These are phyloP conservation scores for Cyberlindnera meyerae DNA, from an alignment of 805 yeast species.

Conservation along the genomic window DNA sequence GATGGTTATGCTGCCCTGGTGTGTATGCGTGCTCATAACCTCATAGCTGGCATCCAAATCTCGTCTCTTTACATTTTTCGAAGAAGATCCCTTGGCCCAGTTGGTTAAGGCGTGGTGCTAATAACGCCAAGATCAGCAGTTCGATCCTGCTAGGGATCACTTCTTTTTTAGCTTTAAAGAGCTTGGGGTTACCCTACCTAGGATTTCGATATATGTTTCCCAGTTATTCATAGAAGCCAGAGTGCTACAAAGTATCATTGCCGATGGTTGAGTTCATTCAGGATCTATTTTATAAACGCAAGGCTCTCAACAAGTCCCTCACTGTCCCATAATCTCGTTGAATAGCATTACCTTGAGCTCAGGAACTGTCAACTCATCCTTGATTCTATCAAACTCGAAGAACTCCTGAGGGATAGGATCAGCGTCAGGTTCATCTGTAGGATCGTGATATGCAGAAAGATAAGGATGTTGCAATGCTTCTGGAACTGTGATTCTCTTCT, in stretches of 20 bases:
- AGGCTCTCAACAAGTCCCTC: too few relatives aligned
- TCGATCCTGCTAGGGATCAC: constrained; percentile 86
- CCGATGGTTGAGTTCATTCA: too few relatives aligned
- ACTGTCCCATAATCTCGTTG: constrained; percentile 51
- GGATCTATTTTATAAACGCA: too few relatives aligned
- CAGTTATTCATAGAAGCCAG: too few relatives aligned
- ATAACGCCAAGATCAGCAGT: constrained; percentile 66
- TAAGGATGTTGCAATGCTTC: constrained; percentile 87
- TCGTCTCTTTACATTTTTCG: not conserved
- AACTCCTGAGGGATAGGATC: constrained; percentile 80
- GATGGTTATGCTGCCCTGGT: too few relatives aligned
- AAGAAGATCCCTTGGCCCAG: constrained; percentile 50
- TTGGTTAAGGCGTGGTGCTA: constrained; percentile 59
- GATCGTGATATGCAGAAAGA: constrained; percentile 84
- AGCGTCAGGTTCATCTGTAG: constrained; percentile 86
- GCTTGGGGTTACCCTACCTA: not conserved
- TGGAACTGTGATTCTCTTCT: constrained; percentile 74
- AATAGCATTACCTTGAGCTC: constrained; percentile 77
- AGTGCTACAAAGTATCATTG: too few relatives aligned
- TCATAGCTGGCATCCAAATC: not conserved
- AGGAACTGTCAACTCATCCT: constrained; percentile 69
- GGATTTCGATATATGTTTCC: too few relatives aligned
- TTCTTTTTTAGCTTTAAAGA: too few relatives aligned
- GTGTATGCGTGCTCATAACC: too few relatives aligned
- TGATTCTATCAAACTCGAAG: constrained; percentile 81